These are phyloP conservation scores for Serendipita vermifera DNA, from an alignment of 768 basidiomycete species.

Conservation along the genomic window DNA sequence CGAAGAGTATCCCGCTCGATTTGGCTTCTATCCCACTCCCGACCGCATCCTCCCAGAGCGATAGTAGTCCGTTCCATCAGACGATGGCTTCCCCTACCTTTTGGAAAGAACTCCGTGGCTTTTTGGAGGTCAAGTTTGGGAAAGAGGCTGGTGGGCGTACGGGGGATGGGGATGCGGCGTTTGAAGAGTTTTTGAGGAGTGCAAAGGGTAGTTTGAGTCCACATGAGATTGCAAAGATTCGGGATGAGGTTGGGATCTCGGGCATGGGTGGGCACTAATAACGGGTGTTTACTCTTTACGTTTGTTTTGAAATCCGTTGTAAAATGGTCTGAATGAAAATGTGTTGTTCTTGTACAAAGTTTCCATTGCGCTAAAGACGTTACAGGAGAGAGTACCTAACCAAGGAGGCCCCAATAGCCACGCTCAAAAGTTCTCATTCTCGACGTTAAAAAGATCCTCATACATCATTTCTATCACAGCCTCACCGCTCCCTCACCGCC, in stretches of 20 bases:
- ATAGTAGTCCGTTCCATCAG: slow-evolving; percentile 41
- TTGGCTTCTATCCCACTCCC: slow-evolving; percentile 39
- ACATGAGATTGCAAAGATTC: slow-evolving; percentile 80
- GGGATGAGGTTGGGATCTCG: slow-evolving; percentile 72
- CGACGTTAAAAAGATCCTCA: too few species aligned
- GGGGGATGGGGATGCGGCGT: slow-evolving; percentile 54
- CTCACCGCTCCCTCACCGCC: too few species aligned
- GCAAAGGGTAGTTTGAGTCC: slow-evolving; percentile 71
- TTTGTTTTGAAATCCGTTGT: too few species aligned
- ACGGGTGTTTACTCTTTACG: too few species aligned
- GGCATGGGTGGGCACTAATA: slow-evolving; percentile 81
- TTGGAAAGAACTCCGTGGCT: slow-evolving; percentile 57
- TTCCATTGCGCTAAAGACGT: too few species aligned
- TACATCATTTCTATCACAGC: too few species aligned
- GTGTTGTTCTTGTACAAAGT: too few species aligned
- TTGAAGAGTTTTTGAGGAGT: slow-evolving; percentile 76
- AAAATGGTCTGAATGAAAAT: too few species aligned
- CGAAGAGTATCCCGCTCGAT: slow-evolving; percentile 54
- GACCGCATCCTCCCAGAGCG: slow-evolving; percentile 20
- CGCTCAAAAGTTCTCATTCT: too few species aligned
- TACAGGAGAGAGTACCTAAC: too few species aligned
- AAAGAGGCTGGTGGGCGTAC: slow-evolving; percentile 42
- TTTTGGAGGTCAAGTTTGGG: slow-evolving; percentile 34
- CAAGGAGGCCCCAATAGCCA: too few species aligned
- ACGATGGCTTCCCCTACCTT: slow-evolving; percentile 64